Evolutionary conservation across 352 stramenopile species (phyloP), one percentile per base, ranked within the genome.

Genomic region (Phytophthora fragariae): DNA sequence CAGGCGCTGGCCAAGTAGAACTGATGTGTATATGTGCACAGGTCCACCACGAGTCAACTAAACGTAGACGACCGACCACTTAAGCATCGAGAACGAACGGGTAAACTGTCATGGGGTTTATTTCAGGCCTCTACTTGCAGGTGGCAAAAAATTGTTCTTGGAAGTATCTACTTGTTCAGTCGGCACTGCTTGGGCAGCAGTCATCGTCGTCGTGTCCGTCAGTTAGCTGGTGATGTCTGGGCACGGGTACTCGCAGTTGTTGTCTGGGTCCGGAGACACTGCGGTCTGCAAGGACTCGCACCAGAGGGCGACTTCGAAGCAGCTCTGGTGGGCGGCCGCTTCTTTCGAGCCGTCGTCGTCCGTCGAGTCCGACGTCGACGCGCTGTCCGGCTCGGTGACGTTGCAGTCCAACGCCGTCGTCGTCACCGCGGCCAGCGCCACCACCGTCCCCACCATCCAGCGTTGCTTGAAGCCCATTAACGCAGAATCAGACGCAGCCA

Each of bases 251-350:
- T 79, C n/a, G 70, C 85, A 83, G 50, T 79, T 53, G 24, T 76
- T 72, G 2, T 62, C 24, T 7, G 72, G 76, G 27, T 88, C 75
- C 62, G 73, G 77, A 6, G 44, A 53, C 9, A 83, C 39, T 0
- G 73, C 54, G 29, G 35, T 10, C 15, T 50, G 60, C 29, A 44
- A 64, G 10, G 58, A 80, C 53, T 14, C 56, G 39, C 62, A 88
- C 60, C n/a, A 80, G 49, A 70, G 63, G 21, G 70, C 78, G 39
- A 86, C 77, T 71, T 91, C 84, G n/a, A 35, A 39, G 54, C 84
- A 89, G 4, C 56, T 54, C 52, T 46, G n/a, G 41, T 49, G 17
- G 10, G 9, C 11, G 37, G 37, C 37, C n/a, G 8, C 35, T 55
- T 50, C 11, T 35, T 27, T 44, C 15, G 49, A 47, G n/a, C 49